Evolutionary conservation across 768 basidiomycete genomes (phyloP), one percentile per base, ranked within the genome.

Genomic region (Rossbeevera mucosa): DNA sequence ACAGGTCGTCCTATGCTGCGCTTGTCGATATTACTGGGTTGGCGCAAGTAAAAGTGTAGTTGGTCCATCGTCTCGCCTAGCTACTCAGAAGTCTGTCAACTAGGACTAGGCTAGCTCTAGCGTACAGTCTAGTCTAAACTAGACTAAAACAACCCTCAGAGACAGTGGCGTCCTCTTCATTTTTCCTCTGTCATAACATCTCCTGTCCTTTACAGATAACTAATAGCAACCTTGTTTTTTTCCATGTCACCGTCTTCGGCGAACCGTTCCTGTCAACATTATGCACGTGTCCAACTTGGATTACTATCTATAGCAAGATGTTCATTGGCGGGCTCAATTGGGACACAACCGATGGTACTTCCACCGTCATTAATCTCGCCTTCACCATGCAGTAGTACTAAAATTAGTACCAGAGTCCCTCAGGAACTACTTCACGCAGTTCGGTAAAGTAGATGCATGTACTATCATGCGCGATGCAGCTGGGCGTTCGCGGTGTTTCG

Each of bases 251-350:
- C 63, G 43, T 60, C 64, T 62, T 52, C 47, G 54, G 51, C 61
- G 33, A 42, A 69, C 56, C 65, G 25, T 61, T 51, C 56, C 22
- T 66, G 42, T 61, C 64, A 56, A 57, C 57, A 30, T 58, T 56
- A 48, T 63, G 51, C 66, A 55, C 58, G 58, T 66, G 55, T 54
- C 59, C 52, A 56, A 54, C 55, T 53, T 53, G 44, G 50, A 47
- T 59, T 59, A 43, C 57, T 60, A 62, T 74, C 69, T 75, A 71
- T 78, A 97, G 96, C 73, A 99, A 99, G 80, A 99, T 99, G 96
- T 99, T 99, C 73, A 94, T 99, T 68, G 96, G 96, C 57, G 96
- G 96, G 59, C 79, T 99, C 59, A 96, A 98, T 76, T 99, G 96
- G 96, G 95, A 98, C 73, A 98, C 96, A 64, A 95, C 92, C 69